Base-by-base conservation (phyloP, 2,329 filamentous ascomycete genomes). In the Aureobasidium sp. region DNA sequence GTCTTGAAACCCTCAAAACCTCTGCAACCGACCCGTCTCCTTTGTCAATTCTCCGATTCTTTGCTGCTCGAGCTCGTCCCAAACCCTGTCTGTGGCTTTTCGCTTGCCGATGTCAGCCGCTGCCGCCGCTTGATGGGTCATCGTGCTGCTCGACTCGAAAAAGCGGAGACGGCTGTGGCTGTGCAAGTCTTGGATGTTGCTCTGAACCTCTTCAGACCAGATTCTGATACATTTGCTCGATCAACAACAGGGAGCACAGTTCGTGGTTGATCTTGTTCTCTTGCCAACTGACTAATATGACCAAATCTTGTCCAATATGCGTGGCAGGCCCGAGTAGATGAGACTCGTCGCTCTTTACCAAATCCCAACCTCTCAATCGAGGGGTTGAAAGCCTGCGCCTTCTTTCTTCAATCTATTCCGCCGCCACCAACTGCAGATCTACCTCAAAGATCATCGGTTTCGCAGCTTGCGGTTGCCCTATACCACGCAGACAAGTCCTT, bases 121-220 rank as follows among this genome's bases (percentile, higher is more conserved):
- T 30, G 44, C 37, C 37, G 37, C 14, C 44, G 21, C 22, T 39
- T 24, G 30, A 47, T 47, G 45, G n/a, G 8, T 48, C 19, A 14
- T 37, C 16, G 17, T 41, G 21, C 37, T 39, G 35, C 24, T 22
- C 7, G 17, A 34, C 24, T 22, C 7, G 17, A 34, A 41, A 49
- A 41, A 51, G 37, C 48, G 48, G 37, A 51, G 48, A 50, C 44
- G 44, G 44, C n/a, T 40, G 48, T 51, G 48, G 48, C 48, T 51
- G 48, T 51, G 48, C 27, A 41, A 40, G 16, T 41, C 19, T 34
- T 41, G 17, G 37, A 37, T 32, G 35, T 25, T 32, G 16, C 19
- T 34, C 21, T 16, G 17, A 37, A 27, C 19, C 16, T 25, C 16
- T 48, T 32, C 25, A 17, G 21, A 10, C 30, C 24, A 39, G 45